Conservation (phyloP, 2,329 filamentous ascomycete genomes). For the Fusarium phyllophilum region DNA sequence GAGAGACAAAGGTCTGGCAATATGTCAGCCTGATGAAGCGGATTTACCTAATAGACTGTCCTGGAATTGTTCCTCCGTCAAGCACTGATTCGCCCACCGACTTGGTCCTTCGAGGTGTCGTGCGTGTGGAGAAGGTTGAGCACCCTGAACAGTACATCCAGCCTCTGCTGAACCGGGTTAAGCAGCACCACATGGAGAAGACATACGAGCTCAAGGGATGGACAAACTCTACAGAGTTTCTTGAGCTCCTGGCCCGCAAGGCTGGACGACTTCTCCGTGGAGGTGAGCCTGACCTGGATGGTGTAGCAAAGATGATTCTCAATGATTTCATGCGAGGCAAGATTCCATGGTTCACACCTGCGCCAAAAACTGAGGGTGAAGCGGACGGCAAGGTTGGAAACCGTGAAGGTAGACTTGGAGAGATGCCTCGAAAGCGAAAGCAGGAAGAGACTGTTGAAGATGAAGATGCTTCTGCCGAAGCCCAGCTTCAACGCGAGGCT, state of each 20-base stretch:
- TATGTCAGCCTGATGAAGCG: constrained; percentile 96
- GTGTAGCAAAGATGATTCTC: constrained; percentile 94
- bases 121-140: constrained; percentile 94
- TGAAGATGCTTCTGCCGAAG: constrained; percentile 49
- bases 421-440: constrained; percentile 87
- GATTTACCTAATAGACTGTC: constrained; percentile 92
- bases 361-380: constrained; percentile 69
- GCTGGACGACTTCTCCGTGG: constrained; percentile 86
- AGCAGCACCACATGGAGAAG: constrained; percentile 87
- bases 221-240: constrained; percentile 80
- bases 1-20: constrained; percentile 98
- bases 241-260: constrained; percentile 89
- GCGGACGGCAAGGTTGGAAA: constrained; percentile 68
- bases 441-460: constrained; percentile 62
- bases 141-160: constrained; percentile 96
- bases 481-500: constrained; percentile 43
- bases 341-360: constrained; percentile 94
- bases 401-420: constrained; percentile 80
- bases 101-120: constrained; percentile 88
- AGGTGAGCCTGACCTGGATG: constrained; percentile 94
- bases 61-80: constrained; percentile 93
- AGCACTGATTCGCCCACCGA: constrained; percentile 85
- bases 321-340: constrained; percentile 97
- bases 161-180: constrained; percentile 81
- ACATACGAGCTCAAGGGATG: constrained; percentile 91